phyloP scores from a whole-genome alignment of 2,329 filamentous ascomycete species.

The Aotearoamyces nothofagi region DNA sequence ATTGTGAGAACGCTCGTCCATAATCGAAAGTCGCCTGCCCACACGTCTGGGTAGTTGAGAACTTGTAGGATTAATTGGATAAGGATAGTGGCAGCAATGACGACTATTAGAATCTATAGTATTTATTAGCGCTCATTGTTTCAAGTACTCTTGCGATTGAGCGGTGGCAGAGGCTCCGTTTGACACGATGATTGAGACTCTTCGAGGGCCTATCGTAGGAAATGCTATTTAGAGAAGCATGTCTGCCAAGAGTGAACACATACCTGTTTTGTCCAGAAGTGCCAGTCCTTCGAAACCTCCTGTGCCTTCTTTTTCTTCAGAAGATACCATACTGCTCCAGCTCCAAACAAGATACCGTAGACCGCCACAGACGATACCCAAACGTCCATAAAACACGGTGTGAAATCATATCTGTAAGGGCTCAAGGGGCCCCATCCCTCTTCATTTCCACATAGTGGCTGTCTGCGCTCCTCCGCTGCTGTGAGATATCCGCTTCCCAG shows the following conservation, averaged over 20 bases:
- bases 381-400: slow-evolving; percentile 91
- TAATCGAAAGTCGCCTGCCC: slow-evolving; percentile 53
- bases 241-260: too few species aligned
- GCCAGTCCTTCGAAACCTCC: slow-evolving; percentile 67
- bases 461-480: slow-evolving; percentile 23
- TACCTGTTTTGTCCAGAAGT: slow-evolving; percentile 89
- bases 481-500: slow-evolving; percentile 46
- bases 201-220: too few species aligned
- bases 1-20: slow-evolving; percentile 52
- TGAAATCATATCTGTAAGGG: slow-evolving; percentile 79
- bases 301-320: slow-evolving; percentile 51
- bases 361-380: slow-evolving; percentile 66
- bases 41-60: slow-evolving; percentile 38
- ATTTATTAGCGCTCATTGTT: too few species aligned
- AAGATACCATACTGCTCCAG: slow-evolving; percentile 67
- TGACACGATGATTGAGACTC: too few species aligned
- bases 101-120: slow-evolving; percentile 37
- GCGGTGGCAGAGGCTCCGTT: too few species aligned
- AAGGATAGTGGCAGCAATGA: slow-evolving; percentile 38
- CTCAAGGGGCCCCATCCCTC: slow-evolving; percentile 96
- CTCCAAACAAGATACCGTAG: slow-evolving; percentile 67
- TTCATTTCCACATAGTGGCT: slow-evolving; percentile 72
- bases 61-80: slow-evolving; percentile 49
- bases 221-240: too few species aligned
- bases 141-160: too few species aligned